Conservation (phyloP, 345 rosid genomes). For the Populus ilicifolia region DNA sequence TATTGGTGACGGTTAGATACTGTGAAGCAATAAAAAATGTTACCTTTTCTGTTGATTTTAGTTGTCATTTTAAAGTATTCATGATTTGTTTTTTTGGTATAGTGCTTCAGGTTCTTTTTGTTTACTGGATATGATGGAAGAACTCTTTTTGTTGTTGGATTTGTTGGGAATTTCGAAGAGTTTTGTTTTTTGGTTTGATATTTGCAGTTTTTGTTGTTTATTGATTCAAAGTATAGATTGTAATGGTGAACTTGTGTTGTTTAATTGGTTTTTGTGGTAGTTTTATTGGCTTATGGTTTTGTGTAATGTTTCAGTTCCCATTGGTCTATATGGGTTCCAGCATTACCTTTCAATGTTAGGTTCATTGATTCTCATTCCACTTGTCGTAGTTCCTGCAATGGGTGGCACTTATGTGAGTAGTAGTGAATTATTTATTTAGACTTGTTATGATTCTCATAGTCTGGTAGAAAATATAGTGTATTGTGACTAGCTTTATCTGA, state of each 20-base stretch:
- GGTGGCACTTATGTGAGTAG: slow-evolving; percentile 85
- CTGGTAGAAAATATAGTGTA: slow-evolving; percentile 2
- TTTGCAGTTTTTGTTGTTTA: background rate
- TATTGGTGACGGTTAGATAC: background rate
- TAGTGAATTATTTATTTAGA: background rate
- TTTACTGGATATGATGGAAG: background rate
- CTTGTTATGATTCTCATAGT: background rate
- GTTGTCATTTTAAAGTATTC: background rate
- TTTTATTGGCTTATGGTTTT: slow-evolving; percentile 9
- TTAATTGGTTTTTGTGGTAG: background rate
- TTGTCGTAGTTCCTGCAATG: slow-evolving; percentile 96
- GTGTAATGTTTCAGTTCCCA: slow-evolving; percentile 62
- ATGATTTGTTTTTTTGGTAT: background rate
- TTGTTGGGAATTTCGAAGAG: background rate
- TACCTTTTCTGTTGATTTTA: background rate
- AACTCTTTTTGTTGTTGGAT: background rate
- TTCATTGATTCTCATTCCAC: slow-evolving; percentile 83
- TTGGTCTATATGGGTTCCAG: slow-evolving; percentile 90
- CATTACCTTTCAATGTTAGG: slow-evolving; percentile 90
- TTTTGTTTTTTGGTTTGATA: slow-evolving; percentile 1
- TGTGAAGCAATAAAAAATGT: background rate
- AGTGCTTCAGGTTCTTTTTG: background rate
- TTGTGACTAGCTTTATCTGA: slow-evolving; percentile 29
- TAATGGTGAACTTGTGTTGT: background rate
- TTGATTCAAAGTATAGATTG: background rate